These are phyloP conservation scores for Phoma sp. DNA, from an alignment of 2,329 filamentous ascomycete species.

Conservation along the genomic window DNA sequence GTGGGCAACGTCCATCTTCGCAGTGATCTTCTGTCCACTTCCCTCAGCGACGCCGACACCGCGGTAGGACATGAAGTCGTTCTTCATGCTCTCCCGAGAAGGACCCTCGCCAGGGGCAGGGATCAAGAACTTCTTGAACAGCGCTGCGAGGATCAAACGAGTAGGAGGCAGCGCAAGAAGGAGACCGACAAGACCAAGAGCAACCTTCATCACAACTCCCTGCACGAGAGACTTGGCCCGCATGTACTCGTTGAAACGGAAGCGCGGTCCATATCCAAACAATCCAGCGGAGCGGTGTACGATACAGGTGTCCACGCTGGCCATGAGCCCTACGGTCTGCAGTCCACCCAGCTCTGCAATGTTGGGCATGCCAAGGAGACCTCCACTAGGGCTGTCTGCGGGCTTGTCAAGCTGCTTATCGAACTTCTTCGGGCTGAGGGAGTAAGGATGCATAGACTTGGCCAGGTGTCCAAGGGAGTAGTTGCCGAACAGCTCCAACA, in stretches of 20 bases:
- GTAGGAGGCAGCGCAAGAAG: slow-evolving; percentile 59
- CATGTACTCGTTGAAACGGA: slow-evolving; percentile 64
- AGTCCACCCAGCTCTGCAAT: slow-evolving; percentile 66
- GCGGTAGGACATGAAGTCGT: slow-evolving; percentile 68
- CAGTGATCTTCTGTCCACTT: slow-evolving; percentile 60
- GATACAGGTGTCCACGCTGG: slow-evolving; percentile 60
- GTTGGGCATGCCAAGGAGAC: slow-evolving; percentile 58
- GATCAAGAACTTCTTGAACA: slow-evolving; percentile 39
- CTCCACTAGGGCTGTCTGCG: slow-evolving; percentile 42
- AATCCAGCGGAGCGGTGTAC: slow-evolving; percentile 67
- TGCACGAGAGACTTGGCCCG: slow-evolving; percentile 57
- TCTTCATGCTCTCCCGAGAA: slow-evolving; percentile 58
- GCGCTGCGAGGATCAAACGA: slow-evolving; percentile 49
- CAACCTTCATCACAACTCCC: slow-evolving; percentile 58
- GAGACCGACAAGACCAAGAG: slow-evolving; percentile 52
- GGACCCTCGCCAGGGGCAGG: slow-evolving; percentile 41
- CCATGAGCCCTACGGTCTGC: slow-evolving; percentile 61
- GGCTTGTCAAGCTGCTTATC: slow-evolving; percentile 33
- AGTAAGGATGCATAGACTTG: slow-evolving; percentile 58
- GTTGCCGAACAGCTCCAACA: slow-evolving; percentile 62
- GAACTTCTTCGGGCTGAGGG: slow-evolving; percentile 55
- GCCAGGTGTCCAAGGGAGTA: slow-evolving; percentile 56
- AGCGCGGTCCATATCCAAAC: slow-evolving; percentile 62
- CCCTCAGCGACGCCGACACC: slow-evolving; percentile 65
- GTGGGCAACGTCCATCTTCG: slow-evolving; percentile 63